Evolutionary conservation across 78 protist genomes (phyloP), one percentile per base, ranked within the genome.

Genomic region (slime mould (Dictyostelium discoideum)): DNA sequence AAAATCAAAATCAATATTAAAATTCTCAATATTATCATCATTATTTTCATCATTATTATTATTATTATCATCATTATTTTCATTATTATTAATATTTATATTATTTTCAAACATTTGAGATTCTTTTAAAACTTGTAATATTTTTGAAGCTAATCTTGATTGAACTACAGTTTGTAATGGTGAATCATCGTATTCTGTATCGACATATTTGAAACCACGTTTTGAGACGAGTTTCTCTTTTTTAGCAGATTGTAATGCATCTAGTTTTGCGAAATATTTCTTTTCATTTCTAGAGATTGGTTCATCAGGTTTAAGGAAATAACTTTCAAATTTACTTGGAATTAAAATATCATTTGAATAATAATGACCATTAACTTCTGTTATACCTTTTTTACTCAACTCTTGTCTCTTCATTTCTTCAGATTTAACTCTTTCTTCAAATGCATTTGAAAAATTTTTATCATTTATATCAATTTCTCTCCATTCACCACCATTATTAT

Each of bases 341-440:
- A 76, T 85, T 79, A 77, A 63, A 44, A 11, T 14, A 63, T 18
- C 42, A 44, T 20, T 86, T 86, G 83, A 88, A 86, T 32, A 93
- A 69, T 54, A 86, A 67, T 57, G 29, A 85, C 87, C 88, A 40
- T 85, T 84, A 24, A 26, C 16, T 48, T 86, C 87, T 44, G 72
- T 14, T 29, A 74, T 20, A 57, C 96, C 96, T 46, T 85, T 84
- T 57, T 86, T 86, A 5, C 24, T 83, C 22, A 93, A 48, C 10
- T 85, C 79, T n/a, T 54, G 26, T 54, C 42, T n/a, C 32, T 24
- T 46, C n/a, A 26, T 5, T 9, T 87, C 85, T n/a, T 87, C 39
- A 44, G 18, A 39, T 72, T 20, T 26, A 60, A 20, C 26, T 60
- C 26, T 60, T 20, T 20, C 26, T 60, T 60, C 18, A 20, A 20